Percentiles rank a stretch among this genome's conserved stretches.
These are phyloP conservation scores for Calonectria crousiana DNA, from an alignment of 2,329 filamentous ascomycete species.

Conservation along the genomic window DNA sequence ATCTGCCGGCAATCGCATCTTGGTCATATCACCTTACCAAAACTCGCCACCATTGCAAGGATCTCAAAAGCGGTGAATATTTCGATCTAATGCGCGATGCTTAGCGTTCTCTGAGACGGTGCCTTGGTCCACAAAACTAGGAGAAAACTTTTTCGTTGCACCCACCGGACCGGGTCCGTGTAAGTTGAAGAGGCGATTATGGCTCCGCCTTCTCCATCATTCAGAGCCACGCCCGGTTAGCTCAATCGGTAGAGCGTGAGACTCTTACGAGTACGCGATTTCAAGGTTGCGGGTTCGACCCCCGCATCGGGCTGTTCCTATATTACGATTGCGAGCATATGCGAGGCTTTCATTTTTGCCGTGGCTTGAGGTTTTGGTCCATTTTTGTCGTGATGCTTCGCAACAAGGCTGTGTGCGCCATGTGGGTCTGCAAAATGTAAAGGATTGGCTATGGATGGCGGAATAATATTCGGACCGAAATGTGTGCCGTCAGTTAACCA, in stretches of 20 bases:
- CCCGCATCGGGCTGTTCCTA: conserved; percentile 51
- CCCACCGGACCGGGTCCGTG: background rate
- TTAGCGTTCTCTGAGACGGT: background rate
- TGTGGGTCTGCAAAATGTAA: background rate
- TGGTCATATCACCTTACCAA: background rate
- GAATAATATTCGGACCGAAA: background rate
- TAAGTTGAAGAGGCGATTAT: background rate
- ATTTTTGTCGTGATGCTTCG: background rate
- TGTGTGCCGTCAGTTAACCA: background rate
- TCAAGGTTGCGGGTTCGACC: conserved; percentile 69
- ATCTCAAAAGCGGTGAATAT: background rate
- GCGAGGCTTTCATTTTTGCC: conserved; percentile 35
- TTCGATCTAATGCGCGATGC: background rate
- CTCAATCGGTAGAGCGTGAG: conserved; percentile 71
- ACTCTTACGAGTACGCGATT: conserved; percentile 65
- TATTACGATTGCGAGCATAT: conserved; percentile 35
- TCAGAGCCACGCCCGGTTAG: conserved; percentile 42
- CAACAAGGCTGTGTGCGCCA: background rate
- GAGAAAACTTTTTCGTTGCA: background rate
- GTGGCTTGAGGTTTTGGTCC: background rate
- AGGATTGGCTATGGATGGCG: background rate
- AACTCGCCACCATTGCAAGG: background rate
- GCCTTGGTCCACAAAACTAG: background rate
- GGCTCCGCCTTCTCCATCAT: background rate
- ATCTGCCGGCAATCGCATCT: background rate